Evolutionary conservation across 768 basidiomycete genomes (phyloP).

Genomic region (Termitomyces sp.): DNA sequence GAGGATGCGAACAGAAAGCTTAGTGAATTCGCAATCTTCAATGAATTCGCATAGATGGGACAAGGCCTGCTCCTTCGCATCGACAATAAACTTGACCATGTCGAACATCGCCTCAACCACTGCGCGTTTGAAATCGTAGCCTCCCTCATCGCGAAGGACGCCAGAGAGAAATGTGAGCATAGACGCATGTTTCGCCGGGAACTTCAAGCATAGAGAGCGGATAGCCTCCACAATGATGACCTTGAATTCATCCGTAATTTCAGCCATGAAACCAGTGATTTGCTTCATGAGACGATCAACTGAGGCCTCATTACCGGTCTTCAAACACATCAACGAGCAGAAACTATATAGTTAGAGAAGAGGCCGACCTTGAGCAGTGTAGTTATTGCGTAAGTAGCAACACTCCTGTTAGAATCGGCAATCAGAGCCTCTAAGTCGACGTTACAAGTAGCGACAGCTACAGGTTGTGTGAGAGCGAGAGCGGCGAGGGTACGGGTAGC

Average conservation of each 20-base stretch:
- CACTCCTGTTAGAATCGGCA: slow-evolving; percentile 90
- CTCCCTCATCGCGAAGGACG: slow-evolving; percentile 95
- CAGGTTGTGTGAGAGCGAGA: slow-evolving; percentile 82
- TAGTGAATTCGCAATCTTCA: slow-evolving; percentile 99
- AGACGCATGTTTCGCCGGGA: slow-evolving; percentile 92
- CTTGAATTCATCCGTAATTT: slow-evolving; percentile 99
- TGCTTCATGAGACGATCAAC: slow-evolving; percentile 99
- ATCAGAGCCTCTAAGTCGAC: slow-evolving; percentile 96
- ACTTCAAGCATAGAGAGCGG: slow-evolving; percentile 96
- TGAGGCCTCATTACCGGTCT: slow-evolving; percentile 99
- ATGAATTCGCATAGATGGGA: slow-evolving; percentile 99
- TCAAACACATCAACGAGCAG: slow-evolving; percentile 10
- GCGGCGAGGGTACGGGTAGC: slow-evolving; percentile 92
- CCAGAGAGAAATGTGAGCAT: slow-evolving; percentile 98
- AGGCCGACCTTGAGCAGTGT: slow-evolving; percentile 83
- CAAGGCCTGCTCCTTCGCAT: slow-evolving; percentile 95
- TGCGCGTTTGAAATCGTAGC: slow-evolving; percentile 98
- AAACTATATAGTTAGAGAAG: not conserved
- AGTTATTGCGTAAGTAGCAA: slow-evolving; percentile 98
- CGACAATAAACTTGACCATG: slow-evolving; percentile 97
- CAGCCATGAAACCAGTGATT: slow-evolving; percentile 97
- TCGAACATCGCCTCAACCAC: slow-evolving; percentile 99
- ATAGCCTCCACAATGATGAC: slow-evolving; percentile 99
- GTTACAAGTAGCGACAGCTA: slow-evolving; percentile 87
- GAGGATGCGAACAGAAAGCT: slow-evolving; percentile 94